Conservation (phyloP, 352 stramenopile species). For the Blastocystis sp. region DNA sequence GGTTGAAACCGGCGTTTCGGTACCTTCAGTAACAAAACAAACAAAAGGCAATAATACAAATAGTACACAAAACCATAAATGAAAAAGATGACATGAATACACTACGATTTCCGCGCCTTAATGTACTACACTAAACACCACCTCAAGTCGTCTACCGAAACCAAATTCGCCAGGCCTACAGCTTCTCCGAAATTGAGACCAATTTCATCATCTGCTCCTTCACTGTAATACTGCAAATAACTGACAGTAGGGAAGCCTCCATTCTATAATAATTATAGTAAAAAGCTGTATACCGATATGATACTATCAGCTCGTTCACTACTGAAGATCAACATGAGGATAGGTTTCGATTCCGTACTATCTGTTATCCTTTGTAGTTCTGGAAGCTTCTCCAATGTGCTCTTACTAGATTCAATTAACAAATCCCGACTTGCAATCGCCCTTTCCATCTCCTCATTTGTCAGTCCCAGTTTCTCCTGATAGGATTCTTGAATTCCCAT, state of each 20-base stretch:
- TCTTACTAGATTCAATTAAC: neutral
- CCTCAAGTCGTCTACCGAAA: constrained; percentile 20
- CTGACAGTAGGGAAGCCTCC: neutral
- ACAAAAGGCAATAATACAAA: neutral
- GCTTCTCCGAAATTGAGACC: neutral
- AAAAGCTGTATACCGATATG: neutral
- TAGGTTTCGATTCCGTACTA: neutral
- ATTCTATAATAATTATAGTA: neutral
- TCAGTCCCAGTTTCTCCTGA: neutral
- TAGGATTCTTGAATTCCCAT: neutral
- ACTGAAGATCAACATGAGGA: neutral
- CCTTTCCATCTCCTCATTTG: neutral
- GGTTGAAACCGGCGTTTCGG: neutral
- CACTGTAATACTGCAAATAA: neutral
- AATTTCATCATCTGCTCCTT: neutral
- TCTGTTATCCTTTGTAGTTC: neutral
- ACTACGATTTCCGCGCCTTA: neutral
- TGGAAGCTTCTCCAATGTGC: neutral
- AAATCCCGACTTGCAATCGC: neutral
- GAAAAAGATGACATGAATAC: neutral
- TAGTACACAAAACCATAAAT: neutral
- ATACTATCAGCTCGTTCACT: neutral
- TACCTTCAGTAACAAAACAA: neutral
- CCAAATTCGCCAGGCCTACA: neutral
- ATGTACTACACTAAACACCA: neutral